Evolutionary conservation across 768 basidiomycete species (phyloP).

Genomic region (Galerina marginata): DNA sequence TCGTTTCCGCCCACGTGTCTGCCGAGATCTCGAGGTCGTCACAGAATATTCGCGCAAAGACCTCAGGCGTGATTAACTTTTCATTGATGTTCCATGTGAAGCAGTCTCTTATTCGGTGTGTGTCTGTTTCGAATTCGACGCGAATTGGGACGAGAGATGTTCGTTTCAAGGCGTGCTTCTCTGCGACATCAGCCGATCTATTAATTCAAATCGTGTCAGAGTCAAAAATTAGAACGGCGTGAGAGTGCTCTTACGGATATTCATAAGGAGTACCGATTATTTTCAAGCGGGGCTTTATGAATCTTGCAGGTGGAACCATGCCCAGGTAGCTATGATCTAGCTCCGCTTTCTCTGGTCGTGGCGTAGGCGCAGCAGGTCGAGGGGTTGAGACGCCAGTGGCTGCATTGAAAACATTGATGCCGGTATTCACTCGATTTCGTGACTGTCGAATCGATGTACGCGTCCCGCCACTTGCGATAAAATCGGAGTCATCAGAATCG

Average conservation of each 20-base stretch:
- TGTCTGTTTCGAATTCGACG: conserved; percentile 93
- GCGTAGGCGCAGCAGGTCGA: conserved; percentile 35
- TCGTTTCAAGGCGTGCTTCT: conserved; percentile 59
- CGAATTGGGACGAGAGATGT: conserved; percentile 84
- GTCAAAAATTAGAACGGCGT: not conserved
- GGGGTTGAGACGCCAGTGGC: conserved; percentile 50
- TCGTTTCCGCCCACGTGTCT: conserved; percentile 71
- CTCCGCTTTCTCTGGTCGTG: conserved; percentile 58
- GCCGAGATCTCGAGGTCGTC: conserved; percentile 81
- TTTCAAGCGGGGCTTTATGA: conserved; percentile 67
- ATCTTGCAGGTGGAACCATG: conserved; percentile 78
- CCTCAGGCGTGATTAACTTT: conserved; percentile 80
- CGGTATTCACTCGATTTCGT: conserved; percentile 47
- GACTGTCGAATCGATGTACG: conserved; percentile 59
- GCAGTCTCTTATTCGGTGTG: conserved; percentile 89
- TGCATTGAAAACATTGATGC: conserved; percentile 62
- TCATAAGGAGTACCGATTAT: conserved; percentile 63
- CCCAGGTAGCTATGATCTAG: conserved; percentile 92
- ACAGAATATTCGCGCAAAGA: conserved; percentile 88
- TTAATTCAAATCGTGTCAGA: conserved; percentile 5
- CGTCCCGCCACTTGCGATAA: conserved; percentile 67
- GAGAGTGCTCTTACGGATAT: conserved; percentile 66
- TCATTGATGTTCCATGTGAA: conserved; percentile 97
- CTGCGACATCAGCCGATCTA: conserved; percentile 70
- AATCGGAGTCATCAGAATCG: conserved; percentile 87